Percentiles rank a stretch among this genome's conserved stretches.
Evolutionary conservation across 108 stramenopile species (phyloP).

Genomic region (Stephanodiscus triporus): DNA sequence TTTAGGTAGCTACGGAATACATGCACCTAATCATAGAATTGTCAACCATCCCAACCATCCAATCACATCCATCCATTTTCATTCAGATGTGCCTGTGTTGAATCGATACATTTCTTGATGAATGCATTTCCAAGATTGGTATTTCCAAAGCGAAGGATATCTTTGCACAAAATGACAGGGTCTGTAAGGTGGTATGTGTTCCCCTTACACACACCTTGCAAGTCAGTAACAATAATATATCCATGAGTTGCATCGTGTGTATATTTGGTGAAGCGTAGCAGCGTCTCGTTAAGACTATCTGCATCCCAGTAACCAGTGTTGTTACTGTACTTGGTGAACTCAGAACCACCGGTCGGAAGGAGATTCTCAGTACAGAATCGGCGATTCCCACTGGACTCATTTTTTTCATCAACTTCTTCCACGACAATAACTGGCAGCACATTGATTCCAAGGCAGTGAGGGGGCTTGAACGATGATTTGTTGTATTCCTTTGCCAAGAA

Average conservation of each 20-base stretch:
- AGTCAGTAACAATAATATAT: constrained; percentile 51
- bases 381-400: constrained; percentile 23
- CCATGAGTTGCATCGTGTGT: constrained; percentile 33
- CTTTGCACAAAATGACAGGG: constrained; percentile 41
- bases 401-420: constrained; percentile 36
- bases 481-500: constrained; percentile 54
- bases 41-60: no score
- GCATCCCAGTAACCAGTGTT: constrained; percentile 54
- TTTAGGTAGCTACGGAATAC: background rate
- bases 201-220: constrained; percentile 49
- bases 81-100: background rate
- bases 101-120: constrained; percentile 5
- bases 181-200: constrained; percentile 39
- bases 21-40: no score
- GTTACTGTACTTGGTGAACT: constrained; percentile 50
- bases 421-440: constrained; percentile 38
- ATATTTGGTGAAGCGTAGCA: constrained; percentile 46
- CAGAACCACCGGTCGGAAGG: constrained; percentile 33
- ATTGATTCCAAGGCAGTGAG: constrained; percentile 30
- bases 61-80: constrained; percentile 1
- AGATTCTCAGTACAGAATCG: constrained; percentile 44
- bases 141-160: constrained; percentile 34
- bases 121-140: constrained; percentile 37
- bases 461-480: constrained; percentile 31
- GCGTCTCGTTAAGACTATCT: constrained; percentile 37